phyloP scores from a whole-genome alignment of 1,139 yeast species.

The Scheffersomyces segobiensis region DNA sequence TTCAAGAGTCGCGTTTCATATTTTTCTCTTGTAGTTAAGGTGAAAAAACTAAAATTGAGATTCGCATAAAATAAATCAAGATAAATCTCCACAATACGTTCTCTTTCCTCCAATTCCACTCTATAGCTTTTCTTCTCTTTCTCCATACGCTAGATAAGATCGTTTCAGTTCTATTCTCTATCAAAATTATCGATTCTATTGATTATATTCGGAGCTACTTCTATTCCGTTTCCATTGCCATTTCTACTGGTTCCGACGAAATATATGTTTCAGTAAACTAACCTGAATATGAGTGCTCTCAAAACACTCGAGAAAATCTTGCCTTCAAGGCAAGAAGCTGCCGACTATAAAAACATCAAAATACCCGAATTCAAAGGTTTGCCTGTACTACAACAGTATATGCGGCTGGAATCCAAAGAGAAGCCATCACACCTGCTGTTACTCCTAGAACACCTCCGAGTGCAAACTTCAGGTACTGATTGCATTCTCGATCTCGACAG shows the following conservation, averaged over 20 bases:
- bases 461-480: constrained; percentile 11
- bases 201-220: too few relatives aligned
- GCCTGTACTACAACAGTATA: constrained; percentile 2
- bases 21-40: too few relatives aligned
- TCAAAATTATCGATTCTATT: background rate
- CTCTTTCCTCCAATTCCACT: background rate
- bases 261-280: background rate
- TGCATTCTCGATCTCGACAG: constrained; percentile 3
- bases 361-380: background rate
- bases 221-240: too few relatives aligned
- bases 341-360: background rate
- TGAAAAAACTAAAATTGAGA: background rate
- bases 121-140: background rate
- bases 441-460: constrained; percentile 19
- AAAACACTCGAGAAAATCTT: constrained; percentile 13
- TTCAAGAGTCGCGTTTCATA: background rate
- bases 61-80: background rate
- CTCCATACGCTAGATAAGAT: too few relatives aligned
- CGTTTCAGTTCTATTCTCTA: background rate
- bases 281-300: constrained; percentile 13
- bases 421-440: constrained; percentile 4
- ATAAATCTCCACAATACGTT: background rate
- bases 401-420: background rate
- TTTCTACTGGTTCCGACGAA: background rate
- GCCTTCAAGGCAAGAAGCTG: constrained; percentile 2